These are phyloP conservation scores for Chaetothyriales sp. DNA, from an alignment of 2,329 filamentous ascomycete genomes.

Conservation along the genomic window DNA sequence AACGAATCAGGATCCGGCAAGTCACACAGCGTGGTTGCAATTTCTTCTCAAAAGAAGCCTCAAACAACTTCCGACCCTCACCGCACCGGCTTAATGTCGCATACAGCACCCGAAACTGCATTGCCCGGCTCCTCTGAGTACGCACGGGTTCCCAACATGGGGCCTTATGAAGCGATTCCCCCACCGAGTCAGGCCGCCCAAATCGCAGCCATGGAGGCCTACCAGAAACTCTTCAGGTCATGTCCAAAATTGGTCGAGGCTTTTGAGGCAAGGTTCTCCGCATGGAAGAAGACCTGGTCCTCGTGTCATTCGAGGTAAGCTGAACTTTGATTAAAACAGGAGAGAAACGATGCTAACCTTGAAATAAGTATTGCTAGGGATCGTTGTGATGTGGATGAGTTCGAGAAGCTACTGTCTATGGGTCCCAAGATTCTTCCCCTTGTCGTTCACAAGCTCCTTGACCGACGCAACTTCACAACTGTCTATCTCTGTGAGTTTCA, in stretches of 20 bases:
- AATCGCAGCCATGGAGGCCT: neutral
- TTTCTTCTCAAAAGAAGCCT: neutral
- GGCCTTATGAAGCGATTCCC: neutral
- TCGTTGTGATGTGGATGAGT: neutral
- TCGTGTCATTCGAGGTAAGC: neutral
- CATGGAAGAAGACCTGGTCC: neutral
- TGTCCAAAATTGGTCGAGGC: neutral
- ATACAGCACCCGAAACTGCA: neutral
- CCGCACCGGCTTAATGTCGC: no score
- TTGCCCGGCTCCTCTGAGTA: neutral
- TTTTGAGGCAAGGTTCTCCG: neutral
- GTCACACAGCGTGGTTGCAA: neutral
- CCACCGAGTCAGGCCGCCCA: neutral
- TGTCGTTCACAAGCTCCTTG: neutral
- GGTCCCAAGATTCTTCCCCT: neutral
- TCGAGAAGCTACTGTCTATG: neutral
- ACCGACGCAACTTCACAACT: neutral
- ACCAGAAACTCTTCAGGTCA: neutral
- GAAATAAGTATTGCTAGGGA: no score
- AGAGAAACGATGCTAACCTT: no score
- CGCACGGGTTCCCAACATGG: neutral
- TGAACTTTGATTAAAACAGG: neutral
- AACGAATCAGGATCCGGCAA: neutral
- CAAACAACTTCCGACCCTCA: neutral
- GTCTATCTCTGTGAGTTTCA: neutral